Percentiles rank a stretch among this genome's conserved stretches.
phyloP scores from a whole-genome alignment of 495 filamentous ascomycete genomes.

The Trichoderma orchidacearum region DNA sequence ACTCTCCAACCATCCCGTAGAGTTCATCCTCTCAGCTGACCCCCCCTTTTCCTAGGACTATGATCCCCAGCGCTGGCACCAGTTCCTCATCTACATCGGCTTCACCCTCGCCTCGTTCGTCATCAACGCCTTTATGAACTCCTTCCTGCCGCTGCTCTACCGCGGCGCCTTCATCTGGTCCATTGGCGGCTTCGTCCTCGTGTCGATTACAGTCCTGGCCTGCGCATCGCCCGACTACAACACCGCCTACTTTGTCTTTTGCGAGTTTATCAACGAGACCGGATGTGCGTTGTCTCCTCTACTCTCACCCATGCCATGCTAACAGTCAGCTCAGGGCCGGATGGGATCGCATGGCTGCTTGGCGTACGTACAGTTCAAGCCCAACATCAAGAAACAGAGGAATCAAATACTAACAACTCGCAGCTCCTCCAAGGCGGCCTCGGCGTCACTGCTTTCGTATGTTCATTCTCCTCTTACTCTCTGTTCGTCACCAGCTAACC shows the following conservation, averaged over 20 bases:
- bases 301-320: neutral
- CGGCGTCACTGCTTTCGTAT: neutral
- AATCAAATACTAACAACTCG: neutral
- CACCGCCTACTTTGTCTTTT: conserved; percentile 40
- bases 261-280: conserved; percentile 29
- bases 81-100: conserved; percentile 59
- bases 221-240: conserved; percentile 49
- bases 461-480: neutral
- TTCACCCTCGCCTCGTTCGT: conserved; percentile 49
- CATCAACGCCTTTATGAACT: conserved; percentile 55
- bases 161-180: conserved; percentile 54
- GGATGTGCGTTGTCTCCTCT: conserved; percentile 18
- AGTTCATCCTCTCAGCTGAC: conserved; percentile 5
- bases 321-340: neutral
- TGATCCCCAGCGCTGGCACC: conserved; percentile 48
- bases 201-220: conserved; percentile 51
- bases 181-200: conserved; percentile 50
- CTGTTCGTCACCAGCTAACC: neutral
- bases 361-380: neutral
- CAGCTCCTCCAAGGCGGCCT: neutral
- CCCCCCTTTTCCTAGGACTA: conserved; percentile 27
- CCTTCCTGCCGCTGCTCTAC: conserved; percentile 48
- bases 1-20: neutral
- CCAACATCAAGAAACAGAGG: neutral
- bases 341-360: neutral